Evolutionary conservation across 2,329 filamentous ascomycete genomes (phyloP), one percentile per base, ranked within the genome.

Genomic region (Colletotrichum sublineola): DNA sequence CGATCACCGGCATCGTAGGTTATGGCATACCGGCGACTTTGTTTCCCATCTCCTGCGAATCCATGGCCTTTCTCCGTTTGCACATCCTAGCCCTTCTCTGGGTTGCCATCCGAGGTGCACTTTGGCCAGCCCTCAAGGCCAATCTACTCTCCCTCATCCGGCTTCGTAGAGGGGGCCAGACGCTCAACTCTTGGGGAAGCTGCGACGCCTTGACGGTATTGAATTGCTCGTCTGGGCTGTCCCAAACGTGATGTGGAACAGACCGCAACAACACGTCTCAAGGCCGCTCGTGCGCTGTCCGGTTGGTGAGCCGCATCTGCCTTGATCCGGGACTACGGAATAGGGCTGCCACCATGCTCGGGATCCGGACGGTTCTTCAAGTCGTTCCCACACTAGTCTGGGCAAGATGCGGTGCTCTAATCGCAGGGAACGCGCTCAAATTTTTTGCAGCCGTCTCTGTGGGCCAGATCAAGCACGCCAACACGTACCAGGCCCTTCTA

Each of bases 401-500:
- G 33, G 29, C 31, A 57, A 15, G 46, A 70, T 70, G 69, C 60
- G 58, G 53, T 38, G 60, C 65, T 68, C 68, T 24, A 24, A 24
- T 24, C 24, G 24, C 24, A 12, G 58, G 38, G 33, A n/a, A 24
- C 31, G 36, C 29, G 44, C 12, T 29, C 52, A 58, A 18, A 29
- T 64, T 24, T 24, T 24, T 24, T 24, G 24, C 24, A 24, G 24
- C 20, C 20, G 11, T 33, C 18, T 36, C 44, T 5, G 31, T 36
- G 20, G 44, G 31, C 24, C 53, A 67, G 46, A 46, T 18, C 33
- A 38, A 38, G 12, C 3, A 18, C 38, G 53, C 31, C 53, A 52
- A 18, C 57, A 24, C n/a, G 38, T 38, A 48, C 65, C 44, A 64
- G 65, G n/a, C 65, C 29, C 15, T 40, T 40, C 52, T 60, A 31